Base-by-base conservation (phyloP, 1,139 yeast genomes). In the Nakaseomyces uthaithaninus region DNA sequence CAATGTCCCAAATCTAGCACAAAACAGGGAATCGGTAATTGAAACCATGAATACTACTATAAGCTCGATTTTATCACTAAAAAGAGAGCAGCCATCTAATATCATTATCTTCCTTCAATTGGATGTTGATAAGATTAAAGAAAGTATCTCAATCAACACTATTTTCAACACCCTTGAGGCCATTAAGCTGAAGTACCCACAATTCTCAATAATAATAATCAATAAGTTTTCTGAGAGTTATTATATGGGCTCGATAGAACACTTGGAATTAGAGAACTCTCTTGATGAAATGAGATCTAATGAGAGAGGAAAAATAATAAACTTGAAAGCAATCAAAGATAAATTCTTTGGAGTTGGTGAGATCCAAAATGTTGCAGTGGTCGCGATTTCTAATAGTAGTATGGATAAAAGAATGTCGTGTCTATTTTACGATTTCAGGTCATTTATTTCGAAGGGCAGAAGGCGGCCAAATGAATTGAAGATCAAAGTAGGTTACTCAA, bases 401-500 rank as follows among this genome's bases (percentile, higher is more conserved):
- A 57, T 60, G 58, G 50, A 52, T 23, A 40, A 33, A 7, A 44
- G 40, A 2, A 49, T 42, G 36, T 54, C 60, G 1, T 41, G 52
- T 27, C 42, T 59, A 19, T 43, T 57, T 12, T 43, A 41, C 46
- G 46, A 57, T 36, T 57, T 44, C 36, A 36, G 38, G 4, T 31
- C 41, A 2, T 54, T 57, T 26, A 45, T 45, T 10, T 40, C 46
- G 27, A 11, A n/a, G 1, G 53, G 52, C 5, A 48, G 53, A 38
- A 45, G 46, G 25, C 48, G 48, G 24, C 51, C 55, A 4, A 48
- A 55, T 35, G 59, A 56, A 27, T 27, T 59, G 3, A 60, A 59
- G 36, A 42, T 60, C 7, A 59, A 55, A 40, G 52, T 60, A 1
- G 65, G 65, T 0, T 60, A 51, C 37, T 44, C 55, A 24, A 57